Evolutionary conservation across 2,329 filamentous ascomycete genomes (phyloP).

Genomic region (Fusarium irregulare): DNA sequence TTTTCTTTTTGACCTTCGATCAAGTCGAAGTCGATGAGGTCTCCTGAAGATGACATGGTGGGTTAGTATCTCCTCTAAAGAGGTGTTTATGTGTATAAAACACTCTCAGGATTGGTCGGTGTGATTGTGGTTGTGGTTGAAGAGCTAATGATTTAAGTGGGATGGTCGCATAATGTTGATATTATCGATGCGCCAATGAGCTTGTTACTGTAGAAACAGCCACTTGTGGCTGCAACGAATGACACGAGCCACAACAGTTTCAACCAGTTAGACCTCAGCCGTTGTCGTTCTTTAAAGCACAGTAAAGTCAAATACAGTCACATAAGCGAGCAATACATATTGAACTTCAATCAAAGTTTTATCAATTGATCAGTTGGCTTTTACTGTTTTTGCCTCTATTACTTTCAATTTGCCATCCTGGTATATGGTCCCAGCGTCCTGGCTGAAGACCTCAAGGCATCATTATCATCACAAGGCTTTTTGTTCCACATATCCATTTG

Average conservation of each 20-base stretch:
- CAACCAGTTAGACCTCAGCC: too few species aligned
- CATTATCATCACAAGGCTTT: constrained; percentile 42
- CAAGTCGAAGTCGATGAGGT: constrained; percentile 82
- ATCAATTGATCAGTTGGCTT: constrained; percentile 41
- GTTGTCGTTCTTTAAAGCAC: not conserved
- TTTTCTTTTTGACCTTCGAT: constrained; percentile 99
- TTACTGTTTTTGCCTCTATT: constrained; percentile 48
- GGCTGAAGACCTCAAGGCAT: constrained; percentile 40
- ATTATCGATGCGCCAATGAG: constrained; percentile 9
- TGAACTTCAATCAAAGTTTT: constrained; percentile 39
- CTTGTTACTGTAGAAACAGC: constrained; percentile 45
- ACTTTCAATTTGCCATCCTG: constrained; percentile 43
- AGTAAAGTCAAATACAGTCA: not conserved
- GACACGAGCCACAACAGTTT: not conserved
- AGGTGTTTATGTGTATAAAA: constrained; percentile 22
- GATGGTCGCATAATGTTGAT: constrained; percentile 27
- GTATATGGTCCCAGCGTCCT: constrained; percentile 43
- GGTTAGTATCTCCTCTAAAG: constrained; percentile 39
- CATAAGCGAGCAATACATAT: not conserved
- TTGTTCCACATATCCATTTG: constrained; percentile 16
- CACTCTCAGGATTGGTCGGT: constrained; percentile 25
- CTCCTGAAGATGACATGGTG: constrained; percentile 62
- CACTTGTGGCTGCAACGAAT: constrained; percentile 22
- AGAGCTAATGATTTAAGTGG: constrained; percentile 12
- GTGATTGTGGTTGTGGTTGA: constrained; percentile 31